A percentile compares a stretch with the other conserved stretches of the same genome.
Evolutionary conservation across 2,329 filamentous ascomycete species (phyloP).

Genomic region (Leptoxyphium fumago): DNA sequence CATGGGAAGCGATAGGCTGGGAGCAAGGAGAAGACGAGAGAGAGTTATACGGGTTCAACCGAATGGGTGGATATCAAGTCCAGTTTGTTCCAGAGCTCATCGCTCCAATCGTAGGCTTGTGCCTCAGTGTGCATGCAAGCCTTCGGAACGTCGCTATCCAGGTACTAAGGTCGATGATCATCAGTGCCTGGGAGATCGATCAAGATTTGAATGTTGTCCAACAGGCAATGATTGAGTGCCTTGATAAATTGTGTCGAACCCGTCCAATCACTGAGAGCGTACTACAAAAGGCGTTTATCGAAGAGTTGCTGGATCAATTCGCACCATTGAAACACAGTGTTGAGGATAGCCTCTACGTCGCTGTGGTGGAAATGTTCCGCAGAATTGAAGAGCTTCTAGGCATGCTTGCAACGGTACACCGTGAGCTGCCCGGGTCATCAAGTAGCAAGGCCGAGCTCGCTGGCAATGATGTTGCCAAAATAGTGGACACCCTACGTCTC

Average conservation of each 20-base stretch:
- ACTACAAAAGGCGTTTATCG: slow-evolving; percentile 81
- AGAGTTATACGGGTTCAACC: slow-evolving; percentile 59
- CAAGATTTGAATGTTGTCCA: slow-evolving; percentile 84
- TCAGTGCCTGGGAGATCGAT: slow-evolving; percentile 93
- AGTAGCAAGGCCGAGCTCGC: slow-evolving; percentile 40
- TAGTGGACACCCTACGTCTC: slow-evolving; percentile 75
- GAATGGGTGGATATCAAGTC: slow-evolving; percentile 92
- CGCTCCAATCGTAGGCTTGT: slow-evolving; percentile 81
- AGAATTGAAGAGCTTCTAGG: slow-evolving; percentile 86
- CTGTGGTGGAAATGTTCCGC: slow-evolving; percentile 62
- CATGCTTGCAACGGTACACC: slow-evolving; percentile 77
- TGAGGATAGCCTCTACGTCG: slow-evolving; percentile 59
- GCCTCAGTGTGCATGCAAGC: slow-evolving; percentile 87
- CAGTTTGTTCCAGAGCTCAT: slow-evolving; percentile 93
- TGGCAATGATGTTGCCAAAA: slow-evolving; percentile 53
- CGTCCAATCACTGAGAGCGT: slow-evolving; percentile 74
- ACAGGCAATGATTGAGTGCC: slow-evolving; percentile 88
- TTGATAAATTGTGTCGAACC: slow-evolving; percentile 73
- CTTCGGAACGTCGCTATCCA: slow-evolving; percentile 80
- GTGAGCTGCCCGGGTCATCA: slow-evolving; percentile 15
- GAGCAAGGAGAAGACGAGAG: slow-evolving; percentile 72
- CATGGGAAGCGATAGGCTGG: slow-evolving; percentile 96
- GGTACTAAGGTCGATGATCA: slow-evolving; percentile 92
- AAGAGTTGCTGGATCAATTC: slow-evolving; percentile 71
- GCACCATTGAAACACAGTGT: slow-evolving; percentile 49